A percentile compares a stretch with the other conserved stretches of the same genome.
These are phyloP conservation scores for Mycena floridula DNA, from an alignment of 768 basidiomycete species.

Conservation along the genomic window DNA sequence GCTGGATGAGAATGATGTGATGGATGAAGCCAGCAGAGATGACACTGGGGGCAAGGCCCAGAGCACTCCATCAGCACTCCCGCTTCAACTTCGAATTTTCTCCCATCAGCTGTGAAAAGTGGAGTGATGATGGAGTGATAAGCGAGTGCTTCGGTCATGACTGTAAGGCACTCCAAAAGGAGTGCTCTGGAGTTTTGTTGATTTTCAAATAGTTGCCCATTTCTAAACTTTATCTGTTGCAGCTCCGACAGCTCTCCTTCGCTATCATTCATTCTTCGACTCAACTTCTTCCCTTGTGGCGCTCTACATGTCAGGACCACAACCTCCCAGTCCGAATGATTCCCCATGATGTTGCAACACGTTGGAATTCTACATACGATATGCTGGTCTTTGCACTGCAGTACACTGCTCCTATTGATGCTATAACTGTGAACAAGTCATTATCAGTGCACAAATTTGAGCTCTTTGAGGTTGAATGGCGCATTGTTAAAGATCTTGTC, in stretches of 20 bases:
- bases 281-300: slow-evolving; percentile 15
- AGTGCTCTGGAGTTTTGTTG: background rate
- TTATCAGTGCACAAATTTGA: background rate
- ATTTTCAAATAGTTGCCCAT: background rate
- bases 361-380: slow-evolving; percentile 31
- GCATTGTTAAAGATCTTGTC: background rate
- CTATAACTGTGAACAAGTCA: slow-evolving; percentile 14
- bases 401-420: slow-evolving; percentile 20
- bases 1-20: background rate
- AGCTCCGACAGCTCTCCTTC: slow-evolving; percentile 9
- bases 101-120: background rate
- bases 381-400: slow-evolving; percentile 27
- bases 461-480: background rate
- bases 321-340: slow-evolving; percentile 16
- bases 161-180: background rate
- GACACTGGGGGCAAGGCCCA: background rate
- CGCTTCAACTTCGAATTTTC: background rate
- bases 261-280: slow-evolving; percentile 14
- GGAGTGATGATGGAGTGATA: background rate
- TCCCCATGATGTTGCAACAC: slow-evolving; percentile 29
- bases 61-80: background rate
- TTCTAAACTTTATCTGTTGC: background rate
- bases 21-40: background rate
- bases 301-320: slow-evolving; percentile 6
- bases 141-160: background rate